Evolutionary conservation across 805 yeast genomes (phyloP).

Genomic region (Saturnispora mendoncae): DNA sequence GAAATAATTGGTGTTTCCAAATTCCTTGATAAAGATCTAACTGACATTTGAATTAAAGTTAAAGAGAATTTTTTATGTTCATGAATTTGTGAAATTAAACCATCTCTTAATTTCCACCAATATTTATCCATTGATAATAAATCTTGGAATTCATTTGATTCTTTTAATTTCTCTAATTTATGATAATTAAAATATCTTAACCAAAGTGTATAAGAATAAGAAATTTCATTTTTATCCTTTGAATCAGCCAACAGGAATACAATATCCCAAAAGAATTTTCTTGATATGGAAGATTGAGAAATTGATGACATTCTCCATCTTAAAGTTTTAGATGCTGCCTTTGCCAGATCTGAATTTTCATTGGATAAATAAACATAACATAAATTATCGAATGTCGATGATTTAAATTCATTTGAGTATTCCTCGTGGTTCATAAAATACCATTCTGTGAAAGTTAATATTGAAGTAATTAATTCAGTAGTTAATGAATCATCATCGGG

Average conservation of each 20-base stretch:
- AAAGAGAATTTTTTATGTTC: slow-evolving; percentile 63
- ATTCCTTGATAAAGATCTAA: slow-evolving; percentile 34
- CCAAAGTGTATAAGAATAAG: slow-evolving; percentile 46
- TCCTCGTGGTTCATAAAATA: slow-evolving; percentile 25
- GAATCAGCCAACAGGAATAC: slow-evolving; percentile 32
- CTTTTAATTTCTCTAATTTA: slow-evolving; percentile 11
- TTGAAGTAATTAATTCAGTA: slow-evolving; percentile 3
- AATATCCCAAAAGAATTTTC: slow-evolving; percentile 38
- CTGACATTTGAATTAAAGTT: slow-evolving; percentile 54
- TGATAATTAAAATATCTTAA: slow-evolving; percentile 38
- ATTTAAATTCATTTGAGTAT: slow-evolving; percentile 1
- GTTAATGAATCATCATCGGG: slow-evolving; percentile 8
- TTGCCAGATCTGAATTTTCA: slow-evolving; percentile 32
- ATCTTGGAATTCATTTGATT: slow-evolving; percentile 23
- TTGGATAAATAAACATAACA: slow-evolving; percentile 30
- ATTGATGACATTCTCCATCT: slow-evolving; percentile 47
- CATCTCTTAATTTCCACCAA: slow-evolving; percentile 51
- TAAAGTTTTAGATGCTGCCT: slow-evolving; percentile 32
- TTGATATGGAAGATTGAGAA: slow-evolving; percentile 12
- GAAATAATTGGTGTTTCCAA: slow-evolving; percentile 33
- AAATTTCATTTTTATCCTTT: slow-evolving; percentile 19
- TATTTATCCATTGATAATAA: slow-evolving; percentile 30
- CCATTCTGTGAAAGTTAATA: slow-evolving; percentile 33
- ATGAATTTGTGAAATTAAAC: slow-evolving; percentile 46
- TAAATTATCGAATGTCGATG: slow-evolving; percentile 20